phyloP scores from a whole-genome alignment of 306 rosid genomes.

The Dryas octopetala region DNA sequence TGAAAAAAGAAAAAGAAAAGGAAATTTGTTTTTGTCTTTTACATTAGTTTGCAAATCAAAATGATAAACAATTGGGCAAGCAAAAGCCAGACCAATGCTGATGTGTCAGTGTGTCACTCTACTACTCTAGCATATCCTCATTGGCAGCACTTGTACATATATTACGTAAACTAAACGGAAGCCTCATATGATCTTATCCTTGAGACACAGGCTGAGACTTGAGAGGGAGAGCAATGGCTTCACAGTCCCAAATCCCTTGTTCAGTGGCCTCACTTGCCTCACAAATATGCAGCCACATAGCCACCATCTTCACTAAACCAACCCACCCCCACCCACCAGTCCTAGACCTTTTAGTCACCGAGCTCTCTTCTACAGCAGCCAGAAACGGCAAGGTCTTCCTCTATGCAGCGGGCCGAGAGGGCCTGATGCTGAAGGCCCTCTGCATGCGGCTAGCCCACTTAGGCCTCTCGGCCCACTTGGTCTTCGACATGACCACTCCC shows the following conservation, averaged over 20 bases:
- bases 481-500: conserved; percentile 85
- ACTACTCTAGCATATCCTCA: no score
- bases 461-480: conserved; percentile 71
- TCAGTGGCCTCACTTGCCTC: conserved; percentile 56
- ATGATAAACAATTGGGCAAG: no score
- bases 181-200: background rate
- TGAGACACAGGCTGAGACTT: background rate
- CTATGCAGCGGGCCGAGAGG: conserved; percentile 89
- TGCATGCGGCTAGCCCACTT: conserved; percentile 85
- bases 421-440: conserved; percentile 80
- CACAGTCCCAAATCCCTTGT: conserved; percentile 7
- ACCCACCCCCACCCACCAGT: conserved; percentile 59
- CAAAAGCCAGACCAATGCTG: no score
- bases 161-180: background rate
- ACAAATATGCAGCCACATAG: conserved; percentile 64
- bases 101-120: no score
- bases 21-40: no score
- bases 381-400: conserved; percentile 59
- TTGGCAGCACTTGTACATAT: background rate
- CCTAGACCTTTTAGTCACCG: conserved; percentile 49
- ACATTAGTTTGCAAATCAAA: no score
- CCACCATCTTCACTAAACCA: conserved; percentile 66
- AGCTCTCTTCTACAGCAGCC: conserved; percentile 47
- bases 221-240: conserved; percentile 25
- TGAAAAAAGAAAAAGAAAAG: no score